Conservation (phyloP, 768 basidiomycete species). For the Leucocoprinus sp. region DNA sequence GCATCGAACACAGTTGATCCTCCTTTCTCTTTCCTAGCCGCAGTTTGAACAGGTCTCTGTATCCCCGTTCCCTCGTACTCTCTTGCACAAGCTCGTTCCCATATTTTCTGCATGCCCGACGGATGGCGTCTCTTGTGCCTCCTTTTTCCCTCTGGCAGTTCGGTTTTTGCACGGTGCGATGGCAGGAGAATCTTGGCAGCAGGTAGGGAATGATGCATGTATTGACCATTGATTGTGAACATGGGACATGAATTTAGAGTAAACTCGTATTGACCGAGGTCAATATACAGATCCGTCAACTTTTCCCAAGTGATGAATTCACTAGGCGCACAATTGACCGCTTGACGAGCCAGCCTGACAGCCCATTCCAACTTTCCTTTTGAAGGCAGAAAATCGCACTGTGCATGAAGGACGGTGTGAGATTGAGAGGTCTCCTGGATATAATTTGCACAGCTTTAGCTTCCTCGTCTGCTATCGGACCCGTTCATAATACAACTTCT, state of each 20-base stretch:
- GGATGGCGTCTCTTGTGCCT: neutral
- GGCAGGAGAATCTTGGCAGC: constrained; percentile 81
- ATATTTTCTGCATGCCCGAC: constrained; percentile 7
- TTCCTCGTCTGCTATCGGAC: constrained; percentile 69
- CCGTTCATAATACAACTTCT: constrained; percentile 59
- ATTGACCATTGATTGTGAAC: constrained; percentile 98
- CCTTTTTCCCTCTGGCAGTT: constrained; percentile 24
- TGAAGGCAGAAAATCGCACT: constrained; percentile 86
- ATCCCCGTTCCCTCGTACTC: constrained; percentile 11
- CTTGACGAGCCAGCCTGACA: constrained; percentile 83
- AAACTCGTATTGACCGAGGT: constrained; percentile 79
- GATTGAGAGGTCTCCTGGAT: constrained; percentile 79
- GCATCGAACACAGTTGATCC: constrained; percentile 25
- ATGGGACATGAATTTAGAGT: constrained; percentile 99
- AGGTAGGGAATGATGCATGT: constrained; percentile 78
- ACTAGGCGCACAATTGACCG: constrained; percentile 96
- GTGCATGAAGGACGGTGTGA: constrained; percentile 88
- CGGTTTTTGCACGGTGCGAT: constrained; percentile 57
- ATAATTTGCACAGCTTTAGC: constrained; percentile 97
- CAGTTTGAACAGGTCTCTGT: constrained; percentile 45
- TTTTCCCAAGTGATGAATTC: constrained; percentile 99
- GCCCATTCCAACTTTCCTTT: constrained; percentile 88
- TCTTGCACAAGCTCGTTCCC: constrained; percentile 13
- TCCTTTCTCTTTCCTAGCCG: constrained; percentile 33
- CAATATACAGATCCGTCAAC: constrained; percentile 90